These are phyloP conservation scores for Yamadazyma sp. DNA, from an alignment of 805 yeast species.

Conservation along the genomic window DNA sequence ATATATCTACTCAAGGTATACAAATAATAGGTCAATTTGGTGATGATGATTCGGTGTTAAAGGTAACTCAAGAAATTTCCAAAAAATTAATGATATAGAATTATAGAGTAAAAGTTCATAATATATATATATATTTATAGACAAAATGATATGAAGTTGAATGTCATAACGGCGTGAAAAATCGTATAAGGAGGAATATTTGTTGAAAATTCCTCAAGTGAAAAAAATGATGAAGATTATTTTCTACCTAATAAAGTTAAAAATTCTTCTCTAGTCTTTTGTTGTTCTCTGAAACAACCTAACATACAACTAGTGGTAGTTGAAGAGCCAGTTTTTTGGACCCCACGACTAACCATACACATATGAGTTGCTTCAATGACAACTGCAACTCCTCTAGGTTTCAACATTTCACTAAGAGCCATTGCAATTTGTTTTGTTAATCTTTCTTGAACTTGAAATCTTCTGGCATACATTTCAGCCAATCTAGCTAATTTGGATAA, in stretches of 20 bases:
- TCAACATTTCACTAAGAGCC: conserved; percentile 86
- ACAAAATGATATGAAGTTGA: conserved; percentile 24
- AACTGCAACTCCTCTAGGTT: conserved; percentile 97
- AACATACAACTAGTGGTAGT: conserved; percentile 97
- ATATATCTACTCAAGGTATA: conserved; percentile 47
- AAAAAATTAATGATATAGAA: conserved; percentile 5
- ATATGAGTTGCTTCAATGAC: conserved; percentile 97
- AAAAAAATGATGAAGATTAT: conserved; percentile 15
- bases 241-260: conserved; percentile 72
- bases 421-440: conserved; percentile 96
- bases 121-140: conserved; percentile 6
- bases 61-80: conserved; percentile 30
- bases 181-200: conserved; percentile 3
- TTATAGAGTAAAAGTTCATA: too few species aligned
- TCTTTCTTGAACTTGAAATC: conserved; percentile 97
- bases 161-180: conserved; percentile 28
- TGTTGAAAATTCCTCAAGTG: conserved; percentile 18
- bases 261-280: conserved; percentile 95
- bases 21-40: conserved; percentile 88
- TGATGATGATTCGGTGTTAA: conserved; percentile 66
- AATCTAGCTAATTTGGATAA: conserved; percentile 88
- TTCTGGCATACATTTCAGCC: conserved; percentile 94
- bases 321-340: conserved; percentile 90
- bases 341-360: conserved; percentile 99
- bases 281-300: conserved; percentile 91